Base-by-base conservation (phyloP, 768 basidiomycete genomes). In the Rhizopogon roseolus region DNA sequence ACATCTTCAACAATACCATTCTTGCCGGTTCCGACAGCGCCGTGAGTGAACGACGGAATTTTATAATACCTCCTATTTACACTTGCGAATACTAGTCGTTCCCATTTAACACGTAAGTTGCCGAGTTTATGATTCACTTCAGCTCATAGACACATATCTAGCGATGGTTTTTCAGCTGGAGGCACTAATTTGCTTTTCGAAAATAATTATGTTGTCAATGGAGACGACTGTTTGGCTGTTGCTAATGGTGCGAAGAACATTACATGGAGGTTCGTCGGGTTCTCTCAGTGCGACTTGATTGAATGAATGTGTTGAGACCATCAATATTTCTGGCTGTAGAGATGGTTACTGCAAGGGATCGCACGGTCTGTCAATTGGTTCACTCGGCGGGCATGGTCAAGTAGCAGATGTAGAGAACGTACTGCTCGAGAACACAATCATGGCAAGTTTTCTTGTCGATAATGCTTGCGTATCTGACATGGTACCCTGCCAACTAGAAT, bases 161-260 rank as follows among this genome's bases (percentile, higher is more conserved):
- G 44, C 27, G 39, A 11, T 72, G 78, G 77, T 5, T 80, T 85
- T 66, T 80, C 78, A 39, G 80, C 81, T 9, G 77, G 76, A 11
- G 83, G 83, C 11, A 76, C 72, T 4, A 75, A 84, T 60, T 62
- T 84, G 57, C 67, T 84, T 1, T 81, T 85, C 56, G 83, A 84
- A 60, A 70, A 79, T 60, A 84, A 84, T 52, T 62, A 76, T 55
- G 69, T 86, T 39, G 70, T 74, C 46, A 85, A 84, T 51, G 83
- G 82, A 4, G 83, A 85, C 52, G 83, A 85, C 61, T 85, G 83
- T 48, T 60, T 85, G 19, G 80, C 83, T 3, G 79, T 84, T 41
- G 76, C 77, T 0, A 81, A 66, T 58, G 81, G 81, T 14, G 78
- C 80, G 2, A 78, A 75, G 55, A 79, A 81, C 53, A 80, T 84